A percentile compares a stretch with the other conserved stretches of the same genome.
Conservation (phyloP, 2,329 filamentous ascomycete genomes). For the Cladosporium sphaerospermum region DNA sequence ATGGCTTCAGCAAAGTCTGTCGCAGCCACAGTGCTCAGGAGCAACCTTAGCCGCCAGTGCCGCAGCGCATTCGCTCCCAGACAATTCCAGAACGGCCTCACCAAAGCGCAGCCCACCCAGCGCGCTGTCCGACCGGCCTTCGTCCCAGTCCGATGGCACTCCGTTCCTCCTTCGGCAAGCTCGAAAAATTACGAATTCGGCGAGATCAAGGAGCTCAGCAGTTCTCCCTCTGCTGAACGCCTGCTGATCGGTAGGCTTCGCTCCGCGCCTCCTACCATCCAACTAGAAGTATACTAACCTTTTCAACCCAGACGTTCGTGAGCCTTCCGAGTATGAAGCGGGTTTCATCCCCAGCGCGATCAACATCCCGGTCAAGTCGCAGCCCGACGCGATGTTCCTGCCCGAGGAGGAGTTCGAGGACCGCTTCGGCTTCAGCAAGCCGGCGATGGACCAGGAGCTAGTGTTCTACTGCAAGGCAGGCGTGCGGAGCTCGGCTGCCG, state of each 20-base stretch:
- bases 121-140: slow-evolving; percentile 11
- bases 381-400: slow-evolving; percentile 75
- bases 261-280: neutral
- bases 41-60: slow-evolving; percentile 9
- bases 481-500: slow-evolving; percentile 72
- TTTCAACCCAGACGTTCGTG: slow-evolving; percentile 56
- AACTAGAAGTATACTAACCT: neutral
- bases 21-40: slow-evolving; percentile 16
- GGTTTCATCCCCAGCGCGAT: slow-evolving; percentile 74
- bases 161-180: slow-evolving; percentile 24
- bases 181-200: slow-evolving; percentile 37
- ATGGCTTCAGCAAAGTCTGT: slow-evolving; percentile 22
- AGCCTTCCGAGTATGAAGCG: slow-evolving; percentile 58
- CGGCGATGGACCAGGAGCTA: slow-evolving; percentile 48
- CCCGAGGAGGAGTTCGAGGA: slow-evolving; percentile 73
- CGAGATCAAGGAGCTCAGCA: slow-evolving; percentile 33
- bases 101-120: slow-evolving; percentile 13
- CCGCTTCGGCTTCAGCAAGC: slow-evolving; percentile 71
- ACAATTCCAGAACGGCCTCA: slow-evolving; percentile 8
- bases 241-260: slow-evolving; percentile 25
- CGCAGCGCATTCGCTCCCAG: slow-evolving; percentile 6
- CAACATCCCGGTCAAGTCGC: slow-evolving; percentile 72
- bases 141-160: slow-evolving; percentile 32
- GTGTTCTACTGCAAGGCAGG: slow-evolving; percentile 94
- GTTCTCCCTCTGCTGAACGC: slow-evolving; percentile 25